Base-by-base conservation (phyloP, 768 basidiomycete species). In the Dioszegia aurantiaca region DNA sequence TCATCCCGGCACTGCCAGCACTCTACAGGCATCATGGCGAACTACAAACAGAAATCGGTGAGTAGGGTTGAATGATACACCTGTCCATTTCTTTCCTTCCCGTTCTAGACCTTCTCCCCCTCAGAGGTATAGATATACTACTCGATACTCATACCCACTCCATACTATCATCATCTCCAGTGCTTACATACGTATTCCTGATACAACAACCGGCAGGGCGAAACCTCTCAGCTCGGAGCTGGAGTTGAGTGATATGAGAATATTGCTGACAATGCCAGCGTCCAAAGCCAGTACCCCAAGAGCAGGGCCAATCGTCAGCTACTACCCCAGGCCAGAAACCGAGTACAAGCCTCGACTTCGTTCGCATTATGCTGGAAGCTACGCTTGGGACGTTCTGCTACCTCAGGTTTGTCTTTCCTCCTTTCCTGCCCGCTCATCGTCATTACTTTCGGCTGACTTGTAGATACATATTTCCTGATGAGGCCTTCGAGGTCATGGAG, bases 381-480 rank as follows among this genome's bases (percentile, higher is more conserved):
- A 40, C 36, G n/a, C 19, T 53, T 2, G 51, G 51, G 2, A 53
- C 51, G 4, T 53, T 53, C 23, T 31, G 33, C 2, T 53, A 53
- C 37, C 23, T 53, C 3, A 21, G 51, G 51, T 53, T 21, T 40
- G 51, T 31, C 16, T 6, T 16, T 48, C 27, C n/a, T 36, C 47
- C 5, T 24, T 31, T 47, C 23, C 45, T 21, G 12, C 45, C 27
- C 21, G 36, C 17, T 37, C 36, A 37, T 37, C 9, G 21, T 10
- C 12, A 23, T 23, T 16, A n/a, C 11, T 48, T 26, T 14, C 4
- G 11, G 26, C 33, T 23, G 31, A 19, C 17, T 14, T 9, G 9
- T 17, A 53, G 51, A 10, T 53, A 53, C 51, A 6, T 53, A 36
- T 53, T 53, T n/a, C 51, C 51, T 16, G 36, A 53, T 10, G 51